Evolutionary conservation across 371 early-diverging fungal species (phyloP), one percentile per base, ranked within the genome.

Genomic region (Mortierella sp.): DNA sequence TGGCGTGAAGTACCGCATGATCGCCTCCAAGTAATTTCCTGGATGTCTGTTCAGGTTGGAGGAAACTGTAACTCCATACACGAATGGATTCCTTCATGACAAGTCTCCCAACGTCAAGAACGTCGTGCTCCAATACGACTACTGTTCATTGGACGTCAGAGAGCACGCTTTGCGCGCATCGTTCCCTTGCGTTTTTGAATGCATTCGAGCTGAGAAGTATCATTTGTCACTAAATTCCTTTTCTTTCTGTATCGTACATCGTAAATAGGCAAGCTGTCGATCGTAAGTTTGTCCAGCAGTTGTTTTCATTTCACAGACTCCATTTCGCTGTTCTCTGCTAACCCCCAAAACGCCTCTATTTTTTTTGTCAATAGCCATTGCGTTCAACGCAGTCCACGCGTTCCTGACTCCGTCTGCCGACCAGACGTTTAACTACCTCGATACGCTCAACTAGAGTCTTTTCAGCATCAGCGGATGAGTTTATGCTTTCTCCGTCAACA

Each of bases 1-100:
- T 0, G 84, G 54, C 3, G 60, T 83, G 68, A 58, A 80, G 44
- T 80, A 80, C 56, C 55, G 77, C 3, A 75, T 76, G 75, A 71
- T 83, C 32, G 54, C 6, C 29, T 70, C 63, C 54, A 79, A 55
- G 83, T 79, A 55, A 32, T 75, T 51, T 29, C 11, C 0, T 8
- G 7, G 21, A 29, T 29, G n/a, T n/a, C 71, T 32, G 12, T 10
- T 58, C 27, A 78, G 78, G 43, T 46, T 29, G 12, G 80, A 83
- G 49, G 74, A 72, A 16, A 18, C 72, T 10, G 72, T 83, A 2
- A 75, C 80, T 0, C 83, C 83, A 0, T 79, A 83, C 32, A 77
- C 76, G 0, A 74, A 24, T 44, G 80, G 83, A 1, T 79, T 79
- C 60, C 75, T 83, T 2, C 24, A 55, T 3, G 70, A 58, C 18